These are phyloP conservation scores for Arthrobotrys megalospora DNA, from an alignment of 2,329 filamentous ascomycete species.

Conservation along the genomic window DNA sequence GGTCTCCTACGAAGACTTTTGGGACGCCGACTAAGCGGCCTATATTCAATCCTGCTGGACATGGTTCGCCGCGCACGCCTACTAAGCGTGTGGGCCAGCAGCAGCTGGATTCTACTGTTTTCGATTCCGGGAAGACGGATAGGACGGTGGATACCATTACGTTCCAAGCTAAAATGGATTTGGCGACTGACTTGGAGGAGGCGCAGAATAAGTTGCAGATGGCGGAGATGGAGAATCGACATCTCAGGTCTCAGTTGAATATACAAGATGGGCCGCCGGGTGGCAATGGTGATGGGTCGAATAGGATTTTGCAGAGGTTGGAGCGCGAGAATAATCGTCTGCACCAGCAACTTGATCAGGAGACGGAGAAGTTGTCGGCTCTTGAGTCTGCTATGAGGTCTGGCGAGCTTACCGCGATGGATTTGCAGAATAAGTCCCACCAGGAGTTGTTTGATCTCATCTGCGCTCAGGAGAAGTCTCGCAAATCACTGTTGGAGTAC, in stretches of 20 bases:
- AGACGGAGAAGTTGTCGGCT: constrained; percentile 88
- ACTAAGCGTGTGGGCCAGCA: constrained; percentile 77
- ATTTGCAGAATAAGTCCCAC: constrained; percentile 92
- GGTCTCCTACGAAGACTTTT: constrained; percentile 80
- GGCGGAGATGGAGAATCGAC: constrained; percentile 93
- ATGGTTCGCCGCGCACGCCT: constrained; percentile 73
- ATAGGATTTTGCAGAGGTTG: constrained; percentile 87
- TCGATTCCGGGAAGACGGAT: constrained; percentile 87
- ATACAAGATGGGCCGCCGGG: constrained; percentile 66
- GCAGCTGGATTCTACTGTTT: constrained; percentile 70
- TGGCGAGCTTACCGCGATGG: constrained; percentile 88
- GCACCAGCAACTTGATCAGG: constrained; percentile 95
- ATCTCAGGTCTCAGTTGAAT: constrained; percentile 89
- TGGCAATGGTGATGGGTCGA: constrained; percentile 78
- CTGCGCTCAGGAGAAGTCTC: constrained; percentile 91
- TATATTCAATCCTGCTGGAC: constrained; percentile 79
- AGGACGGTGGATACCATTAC: constrained; percentile 85
- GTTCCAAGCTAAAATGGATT: constrained; percentile 89
- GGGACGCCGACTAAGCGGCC: constrained; percentile 70
- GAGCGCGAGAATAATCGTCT: constrained; percentile 92
- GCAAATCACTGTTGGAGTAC: constrained; percentile 83
- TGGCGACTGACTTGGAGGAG: constrained; percentile 90
- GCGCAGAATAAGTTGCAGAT: constrained; percentile 95
- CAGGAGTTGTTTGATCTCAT: constrained; percentile 94
- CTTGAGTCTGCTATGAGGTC: constrained; percentile 88